phyloP scores from a whole-genome alignment of 2,329 filamentous ascomycete species.

The Colletotrichum zoysiae region DNA sequence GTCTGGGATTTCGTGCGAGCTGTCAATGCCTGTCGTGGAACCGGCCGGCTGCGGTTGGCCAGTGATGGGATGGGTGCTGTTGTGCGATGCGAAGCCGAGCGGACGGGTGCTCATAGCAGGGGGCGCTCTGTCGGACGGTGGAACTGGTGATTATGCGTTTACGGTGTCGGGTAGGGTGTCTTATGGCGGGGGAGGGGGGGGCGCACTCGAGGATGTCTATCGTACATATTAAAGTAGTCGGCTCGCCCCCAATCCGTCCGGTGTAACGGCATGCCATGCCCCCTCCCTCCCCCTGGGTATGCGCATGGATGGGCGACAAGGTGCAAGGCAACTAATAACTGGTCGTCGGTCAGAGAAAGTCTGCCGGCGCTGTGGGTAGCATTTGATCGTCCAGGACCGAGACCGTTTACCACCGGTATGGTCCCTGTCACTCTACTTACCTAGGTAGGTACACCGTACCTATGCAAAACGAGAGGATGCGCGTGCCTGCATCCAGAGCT shows the following conservation, averaged over 20 bases:
- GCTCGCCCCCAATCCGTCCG: slow-evolving; percentile 11
- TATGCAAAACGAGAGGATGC: slow-evolving; percentile 7
- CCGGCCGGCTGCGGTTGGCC: slow-evolving; percentile 14
- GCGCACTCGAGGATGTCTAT: background rate
- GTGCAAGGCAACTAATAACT: background rate
- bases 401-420: background rate
- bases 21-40: slow-evolving; percentile 32
- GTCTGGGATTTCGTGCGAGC: slow-evolving; percentile 17
- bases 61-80: background rate
- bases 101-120: no score
- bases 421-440: background rate
- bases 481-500: slow-evolving; percentile 1
- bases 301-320: background rate
- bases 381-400: slow-evolving; percentile 3
- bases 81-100: background rate
- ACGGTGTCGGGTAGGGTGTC: background rate
- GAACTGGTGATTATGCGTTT: background rate
- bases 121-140: no score
- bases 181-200: background rate
- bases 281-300: background rate
- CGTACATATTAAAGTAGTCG: slow-evolving; percentile 26
- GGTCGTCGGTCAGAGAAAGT: slow-evolving; percentile 18
- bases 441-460: background rate
- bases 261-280: background rate
- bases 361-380: slow-evolving; percentile 23